Conservation (phyloP, 2,329 filamentous ascomycete genomes). For the Penicillium sp. region DNA sequence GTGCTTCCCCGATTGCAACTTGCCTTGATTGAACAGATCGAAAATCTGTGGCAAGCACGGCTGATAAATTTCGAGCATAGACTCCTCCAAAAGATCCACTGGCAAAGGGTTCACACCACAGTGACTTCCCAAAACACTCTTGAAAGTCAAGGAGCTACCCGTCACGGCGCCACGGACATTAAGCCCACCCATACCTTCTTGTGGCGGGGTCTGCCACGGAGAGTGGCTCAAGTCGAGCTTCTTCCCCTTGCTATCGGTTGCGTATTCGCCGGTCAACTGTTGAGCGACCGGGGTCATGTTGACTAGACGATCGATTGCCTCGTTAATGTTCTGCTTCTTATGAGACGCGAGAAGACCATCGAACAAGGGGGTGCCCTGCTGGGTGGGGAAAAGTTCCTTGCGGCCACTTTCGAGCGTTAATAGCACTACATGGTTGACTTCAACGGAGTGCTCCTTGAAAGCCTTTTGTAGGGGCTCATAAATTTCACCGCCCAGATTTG, state of each 20-base stretch:
- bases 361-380: constrained; percentile 37
- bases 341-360: constrained; percentile 35
- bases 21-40: constrained; percentile 37
- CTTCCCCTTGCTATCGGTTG: constrained; percentile 32
- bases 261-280: constrained; percentile 39
- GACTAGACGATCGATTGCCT: constrained; percentile 30
- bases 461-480: constrained; percentile 32
- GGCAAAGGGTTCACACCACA: constrained; percentile 44
- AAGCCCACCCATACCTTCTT: constrained; percentile 33
- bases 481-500: constrained; percentile 36
- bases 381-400: constrained; percentile 44
- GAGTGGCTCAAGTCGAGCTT: constrained; percentile 21
- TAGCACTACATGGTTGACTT: constrained; percentile 42
- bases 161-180: constrained; percentile 42
- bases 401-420: constrained; percentile 44
- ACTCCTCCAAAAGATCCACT: constrained; percentile 43
- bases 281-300: constrained; percentile 34
- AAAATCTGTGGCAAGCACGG: constrained; percentile 43
- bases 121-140: constrained; percentile 41
- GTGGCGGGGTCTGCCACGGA: constrained; percentile 22
- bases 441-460: constrained; percentile 30
- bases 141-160: constrained; percentile 42
- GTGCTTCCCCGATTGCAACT: constrained; percentile 9
- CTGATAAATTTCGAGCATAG: constrained; percentile 39
- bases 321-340: constrained; percentile 19